Evolutionary conservation across 352 stramenopile species (phyloP).

Genomic region (Phytopythium aichiense): DNA sequence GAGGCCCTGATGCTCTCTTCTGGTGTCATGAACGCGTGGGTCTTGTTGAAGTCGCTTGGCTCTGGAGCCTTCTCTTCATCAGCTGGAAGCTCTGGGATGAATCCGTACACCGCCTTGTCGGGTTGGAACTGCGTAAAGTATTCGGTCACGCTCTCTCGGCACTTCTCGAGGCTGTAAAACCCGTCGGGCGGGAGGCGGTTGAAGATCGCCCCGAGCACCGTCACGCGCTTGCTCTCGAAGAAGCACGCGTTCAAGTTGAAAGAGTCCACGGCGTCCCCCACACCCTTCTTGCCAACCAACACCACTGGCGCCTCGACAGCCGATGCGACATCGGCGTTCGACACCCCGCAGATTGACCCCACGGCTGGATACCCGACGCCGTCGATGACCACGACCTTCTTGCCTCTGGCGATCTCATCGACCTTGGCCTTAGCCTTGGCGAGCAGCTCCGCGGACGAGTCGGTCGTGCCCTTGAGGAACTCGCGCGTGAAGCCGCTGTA

Average conservation of each 20-base stretch:
- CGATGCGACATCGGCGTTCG: slow-evolving; percentile 65
- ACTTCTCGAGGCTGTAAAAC: slow-evolving; percentile 95
- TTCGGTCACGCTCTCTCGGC: slow-evolving; percentile 74
- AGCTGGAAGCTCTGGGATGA: slow-evolving; percentile 69
- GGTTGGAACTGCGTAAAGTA: slow-evolving; percentile 90
- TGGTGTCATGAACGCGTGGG: slow-evolving; percentile 24
- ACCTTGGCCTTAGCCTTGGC: slow-evolving; percentile 81
- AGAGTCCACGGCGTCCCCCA: slow-evolving; percentile 96
- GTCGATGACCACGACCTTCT: slow-evolving; percentile 94
- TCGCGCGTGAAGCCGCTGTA: slow-evolving; percentile 96
- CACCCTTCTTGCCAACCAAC: slow-evolving; percentile 94
- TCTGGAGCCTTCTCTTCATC: slow-evolving; percentile 15
- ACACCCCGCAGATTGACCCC: slow-evolving; percentile 77
- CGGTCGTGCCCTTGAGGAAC: slow-evolving; percentile 92
- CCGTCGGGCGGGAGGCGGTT: slow-evolving; percentile 91
- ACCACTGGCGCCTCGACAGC: slow-evolving; percentile 83
- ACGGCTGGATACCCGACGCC: slow-evolving; percentile 95
- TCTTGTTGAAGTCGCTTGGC: slow-evolving; percentile 11
- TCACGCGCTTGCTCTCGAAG: slow-evolving; percentile 88
- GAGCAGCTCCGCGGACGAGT: slow-evolving; percentile 81
- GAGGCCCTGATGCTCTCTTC: slow-evolving; percentile 21
- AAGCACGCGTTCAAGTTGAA: slow-evolving; percentile 97
- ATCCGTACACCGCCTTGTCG: slow-evolving; percentile 73
- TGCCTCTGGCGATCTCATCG: slow-evolving; percentile 80
- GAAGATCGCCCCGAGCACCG: slow-evolving; percentile 96